phyloP scores from a whole-genome alignment of 129 eudicot species.

The Solidago caesia region DNA sequence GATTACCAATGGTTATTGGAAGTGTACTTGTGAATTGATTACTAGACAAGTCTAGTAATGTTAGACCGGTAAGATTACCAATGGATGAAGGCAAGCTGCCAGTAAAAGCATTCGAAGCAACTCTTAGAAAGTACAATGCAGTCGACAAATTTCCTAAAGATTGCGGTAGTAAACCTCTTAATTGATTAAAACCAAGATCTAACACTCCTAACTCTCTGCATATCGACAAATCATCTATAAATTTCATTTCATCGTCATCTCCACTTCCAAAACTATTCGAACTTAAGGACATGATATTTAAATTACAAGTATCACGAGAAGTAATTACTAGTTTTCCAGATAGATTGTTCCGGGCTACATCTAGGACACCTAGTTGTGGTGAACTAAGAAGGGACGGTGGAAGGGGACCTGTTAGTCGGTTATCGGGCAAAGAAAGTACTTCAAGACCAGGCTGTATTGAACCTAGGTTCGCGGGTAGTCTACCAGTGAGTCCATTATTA shows the following conservation, averaged over 20 bases:
- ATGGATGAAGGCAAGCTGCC: conserved; percentile 34
- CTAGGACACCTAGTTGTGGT: conserved; percentile 19
- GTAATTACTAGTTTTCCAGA: conserved; percentile 36
- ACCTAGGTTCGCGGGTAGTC: conserved; percentile 24
- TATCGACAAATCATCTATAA: conserved; percentile 24
- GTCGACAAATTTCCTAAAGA: conserved; percentile 33
- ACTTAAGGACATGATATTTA: background rate
- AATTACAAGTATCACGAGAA: conserved; percentile 17
- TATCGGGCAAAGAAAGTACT: conserved; percentile 18
- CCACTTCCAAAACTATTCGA: conserved; percentile 38
- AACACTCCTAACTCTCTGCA: conserved; percentile 23
- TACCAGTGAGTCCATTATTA: conserved; percentile 27
- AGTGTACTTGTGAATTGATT: conserved; percentile 24
- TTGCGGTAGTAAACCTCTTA: conserved; percentile 29
- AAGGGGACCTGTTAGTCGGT: conserved; percentile 25
- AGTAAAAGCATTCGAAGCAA: conserved; percentile 12
- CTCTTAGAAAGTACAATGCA: conserved; percentile 1
- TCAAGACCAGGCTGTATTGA: background rate
- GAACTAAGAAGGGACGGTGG: conserved; percentile 28
- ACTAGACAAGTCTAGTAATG: conserved; percentile 22
- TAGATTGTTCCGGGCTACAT: conserved; percentile 30
- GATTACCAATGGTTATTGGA: conserved; percentile 31
- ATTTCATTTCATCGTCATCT: conserved; percentile 32
- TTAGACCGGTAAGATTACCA: conserved; percentile 25
- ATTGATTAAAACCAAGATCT: conserved; percentile 25